phyloP scores from a whole-genome alignment of 2,329 filamentous ascomycete genomes.

The Lasiodiplodia gonubiensis region DNA sequence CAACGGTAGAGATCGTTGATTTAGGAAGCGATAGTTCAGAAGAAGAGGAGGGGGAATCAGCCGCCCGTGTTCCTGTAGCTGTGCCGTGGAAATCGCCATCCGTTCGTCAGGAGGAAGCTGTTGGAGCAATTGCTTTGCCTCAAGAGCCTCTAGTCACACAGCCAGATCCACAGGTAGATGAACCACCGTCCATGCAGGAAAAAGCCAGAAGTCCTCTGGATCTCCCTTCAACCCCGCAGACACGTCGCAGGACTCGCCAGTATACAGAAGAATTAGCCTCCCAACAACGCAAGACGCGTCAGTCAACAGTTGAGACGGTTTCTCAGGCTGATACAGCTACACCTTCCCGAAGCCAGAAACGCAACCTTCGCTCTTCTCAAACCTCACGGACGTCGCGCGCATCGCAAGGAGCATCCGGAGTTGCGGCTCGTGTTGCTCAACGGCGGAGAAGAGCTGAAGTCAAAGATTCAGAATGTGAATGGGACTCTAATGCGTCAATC shows the following conservation, averaged over 20 bases:
- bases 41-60: not conserved
- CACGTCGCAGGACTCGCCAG: constrained; percentile 9
- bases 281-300: not conserved
- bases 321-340: not conserved
- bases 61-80: too few species aligned
- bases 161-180: not conserved
- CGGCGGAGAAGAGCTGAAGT: constrained; percentile 3
- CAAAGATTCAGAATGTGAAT: constrained; percentile 23
- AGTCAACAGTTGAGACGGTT: not conserved
- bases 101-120: not conserved
- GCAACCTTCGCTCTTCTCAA: constrained; percentile 1
- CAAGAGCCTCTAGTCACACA: not conserved
- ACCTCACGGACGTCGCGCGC: not conserved
- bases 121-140: not conserved
- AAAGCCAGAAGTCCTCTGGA: not conserved
- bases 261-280: constrained; percentile 3
- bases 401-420: constrained; percentile 6
- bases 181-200: not conserved
- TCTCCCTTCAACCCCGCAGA: not conserved
- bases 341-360: not conserved
- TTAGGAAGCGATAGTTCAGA: not conserved
- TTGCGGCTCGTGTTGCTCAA: constrained; percentile 10
- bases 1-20: not conserved
- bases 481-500: constrained; percentile 15
- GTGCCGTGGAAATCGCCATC: not conserved